A percentile compares a stretch with the other conserved stretches of the same genome.
Evolutionary conservation across 2,329 filamentous ascomycete species (phyloP).

Genomic region (Claviceps africana): DNA sequence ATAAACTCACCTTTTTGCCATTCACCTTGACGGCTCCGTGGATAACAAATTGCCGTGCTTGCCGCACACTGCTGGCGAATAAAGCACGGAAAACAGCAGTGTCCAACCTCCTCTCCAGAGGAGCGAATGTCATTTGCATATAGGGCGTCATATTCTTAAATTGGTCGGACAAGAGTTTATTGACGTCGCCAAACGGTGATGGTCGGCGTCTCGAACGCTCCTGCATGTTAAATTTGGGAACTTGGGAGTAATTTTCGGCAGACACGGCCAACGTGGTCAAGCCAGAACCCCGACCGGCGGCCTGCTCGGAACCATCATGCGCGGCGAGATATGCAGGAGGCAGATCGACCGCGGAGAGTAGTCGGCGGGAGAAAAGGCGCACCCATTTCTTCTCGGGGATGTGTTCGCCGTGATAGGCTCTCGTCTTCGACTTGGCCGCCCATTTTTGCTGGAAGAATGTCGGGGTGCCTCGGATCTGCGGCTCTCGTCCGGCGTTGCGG

Average conservation of each 20-base stretch:
- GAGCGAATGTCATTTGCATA: constrained; percentile 92
- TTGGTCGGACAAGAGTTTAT: constrained; percentile 20
- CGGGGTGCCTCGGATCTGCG: constrained; percentile 19
- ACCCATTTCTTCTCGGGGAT: constrained; percentile 88
- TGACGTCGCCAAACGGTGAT: constrained; percentile 17
- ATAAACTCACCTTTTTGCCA: constrained; percentile 63
- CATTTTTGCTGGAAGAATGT: constrained; percentile 99
- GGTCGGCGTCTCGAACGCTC: constrained; percentile 8
- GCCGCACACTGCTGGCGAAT: constrained; percentile 84
- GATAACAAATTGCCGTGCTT: constrained; percentile 86
- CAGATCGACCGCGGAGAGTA: constrained; percentile 77
- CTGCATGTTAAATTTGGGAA: constrained; percentile 11
- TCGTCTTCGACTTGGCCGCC: constrained; percentile 68
- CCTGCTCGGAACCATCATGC: constrained; percentile 70
- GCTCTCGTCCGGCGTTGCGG: constrained; percentile 19
- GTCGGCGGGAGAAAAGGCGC: constrained; percentile 73
- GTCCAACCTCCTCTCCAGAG: constrained; percentile 79
- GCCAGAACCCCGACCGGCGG: constrained; percentile 72
- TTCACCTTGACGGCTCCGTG: constrained; percentile 93
- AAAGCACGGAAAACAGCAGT: constrained; percentile 88
- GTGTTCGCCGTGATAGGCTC: constrained; percentile 89
- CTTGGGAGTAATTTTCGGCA: constrained; percentile 21
- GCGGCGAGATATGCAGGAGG: constrained; percentile 63
- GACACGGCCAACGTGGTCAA: constrained; percentile 21
- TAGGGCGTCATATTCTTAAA: constrained; percentile 55